Evolutionary conservation across 345 rosid genomes (phyloP).

Genomic region (Clausena lansium): DNA sequence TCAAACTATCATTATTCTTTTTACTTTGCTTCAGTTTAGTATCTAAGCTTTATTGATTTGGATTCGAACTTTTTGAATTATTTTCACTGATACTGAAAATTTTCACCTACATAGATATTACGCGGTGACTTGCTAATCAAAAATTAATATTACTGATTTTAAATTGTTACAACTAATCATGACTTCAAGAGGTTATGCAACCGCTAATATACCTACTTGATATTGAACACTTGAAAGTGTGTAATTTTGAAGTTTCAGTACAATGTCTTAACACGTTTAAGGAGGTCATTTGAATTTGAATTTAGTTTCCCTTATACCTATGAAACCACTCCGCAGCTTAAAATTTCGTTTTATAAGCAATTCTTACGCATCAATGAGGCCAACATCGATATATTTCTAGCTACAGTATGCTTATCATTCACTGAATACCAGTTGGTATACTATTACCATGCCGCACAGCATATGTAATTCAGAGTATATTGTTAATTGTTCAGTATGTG

Average conservation of each 20-base stretch:
- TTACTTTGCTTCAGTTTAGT: neutral
- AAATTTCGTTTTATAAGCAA: neutral
- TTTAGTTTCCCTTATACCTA: neutral
- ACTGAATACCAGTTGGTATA: neutral
- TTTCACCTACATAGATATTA: neutral
- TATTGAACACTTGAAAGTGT: no score
- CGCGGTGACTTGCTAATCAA: neutral
- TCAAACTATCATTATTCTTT: neutral
- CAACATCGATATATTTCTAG: neutral
- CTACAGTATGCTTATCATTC: neutral
- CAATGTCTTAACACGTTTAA: neutral
- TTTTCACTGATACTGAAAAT: no score
- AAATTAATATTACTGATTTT: neutral
- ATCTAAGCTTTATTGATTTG: no score
- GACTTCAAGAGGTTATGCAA: neutral
- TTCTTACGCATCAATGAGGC: neutral
- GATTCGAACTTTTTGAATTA: no score
- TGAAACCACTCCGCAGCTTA: neutral
- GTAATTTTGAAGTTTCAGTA: neutral
- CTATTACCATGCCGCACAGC: neutral
- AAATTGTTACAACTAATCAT: neutral
- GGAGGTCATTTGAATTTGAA: neutral
- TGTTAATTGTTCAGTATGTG: no score
- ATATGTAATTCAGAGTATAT: neutral
- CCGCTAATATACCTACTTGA: neutral